Evolutionary conservation across 441 rosid species (phyloP).

Genomic region (Rhodomyrtus psidioides): DNA sequence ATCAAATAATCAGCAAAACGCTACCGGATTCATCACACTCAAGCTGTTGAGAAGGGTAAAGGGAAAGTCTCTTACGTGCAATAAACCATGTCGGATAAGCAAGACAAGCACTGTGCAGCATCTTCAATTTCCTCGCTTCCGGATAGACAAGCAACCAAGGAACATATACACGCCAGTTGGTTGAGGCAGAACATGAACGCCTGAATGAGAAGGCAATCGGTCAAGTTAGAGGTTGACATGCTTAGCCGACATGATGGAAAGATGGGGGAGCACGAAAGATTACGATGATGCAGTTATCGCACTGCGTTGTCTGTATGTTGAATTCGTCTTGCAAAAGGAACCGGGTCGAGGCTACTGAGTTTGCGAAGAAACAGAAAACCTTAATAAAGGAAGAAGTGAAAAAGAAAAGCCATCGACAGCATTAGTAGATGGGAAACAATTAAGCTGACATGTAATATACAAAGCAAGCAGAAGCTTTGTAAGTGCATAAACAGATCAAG

Average conservation of each 20-base stretch:
- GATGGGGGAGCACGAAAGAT: neutral
- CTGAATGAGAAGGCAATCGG: constrained; percentile 12
- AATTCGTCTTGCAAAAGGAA: constrained; percentile 51
- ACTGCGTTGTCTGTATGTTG: constrained; percentile 42
- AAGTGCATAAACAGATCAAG: neutral
- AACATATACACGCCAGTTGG: constrained; percentile 48
- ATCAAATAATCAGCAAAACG: neutral
- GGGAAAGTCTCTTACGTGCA: constrained; percentile 34
- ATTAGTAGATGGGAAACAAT: neutral
- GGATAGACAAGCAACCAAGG: constrained; percentile 28
- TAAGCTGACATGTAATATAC: neutral
- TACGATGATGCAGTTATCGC: constrained; percentile 57
- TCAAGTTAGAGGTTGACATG: neutral
- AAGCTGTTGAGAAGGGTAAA: neutral
- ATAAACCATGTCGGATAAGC: constrained; percentile 26
- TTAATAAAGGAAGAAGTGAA: neutral
- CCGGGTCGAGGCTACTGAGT: constrained; percentile 51
- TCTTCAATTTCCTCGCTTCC: constrained; percentile 41
- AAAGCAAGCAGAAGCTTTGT: neutral
- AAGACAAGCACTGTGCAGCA: constrained; percentile 30
- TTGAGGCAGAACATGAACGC: constrained; percentile 41
- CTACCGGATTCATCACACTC: neutral
- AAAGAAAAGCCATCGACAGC: neutral
- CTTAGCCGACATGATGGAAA: neutral
- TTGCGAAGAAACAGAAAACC: constrained; percentile 32